Conservation (phyloP, 176 grass and related monocot species). For the Zoysia pacifica region DNA sequence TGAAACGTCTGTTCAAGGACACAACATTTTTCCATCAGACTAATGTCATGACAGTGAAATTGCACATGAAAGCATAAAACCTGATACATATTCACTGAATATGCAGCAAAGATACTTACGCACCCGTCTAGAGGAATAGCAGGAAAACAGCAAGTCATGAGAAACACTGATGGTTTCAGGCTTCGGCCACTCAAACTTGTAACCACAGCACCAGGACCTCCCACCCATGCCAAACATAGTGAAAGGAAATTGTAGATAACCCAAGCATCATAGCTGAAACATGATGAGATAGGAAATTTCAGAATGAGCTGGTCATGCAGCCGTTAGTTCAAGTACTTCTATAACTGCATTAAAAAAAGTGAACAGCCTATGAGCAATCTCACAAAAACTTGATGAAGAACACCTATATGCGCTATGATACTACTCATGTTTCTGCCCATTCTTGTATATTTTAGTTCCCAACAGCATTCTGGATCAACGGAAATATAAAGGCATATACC, state of each 20-base stretch:
- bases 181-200: slow-evolving; percentile 76
- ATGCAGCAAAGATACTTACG: slow-evolving; percentile 28
- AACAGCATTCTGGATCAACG: not conserved
- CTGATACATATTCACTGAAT: slow-evolving; percentile 1
- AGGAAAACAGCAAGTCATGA: slow-evolving; percentile 97
- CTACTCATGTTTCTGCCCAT: not conserved
- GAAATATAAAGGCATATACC: slow-evolving; percentile 6
- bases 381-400: slow-evolving; percentile 5
- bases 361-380: not conserved
- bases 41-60: slow-evolving; percentile 7
- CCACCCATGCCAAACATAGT: slow-evolving; percentile 92
- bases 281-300: slow-evolving; percentile 29
- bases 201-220: slow-evolving; percentile 91
- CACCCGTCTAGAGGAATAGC: slow-evolving; percentile 93
- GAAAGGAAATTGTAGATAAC: slow-evolving; percentile 97
- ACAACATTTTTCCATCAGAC: slow-evolving; percentile 18
- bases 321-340: not conserved
- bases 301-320: slow-evolving; percentile 8
- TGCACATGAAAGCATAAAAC: not conserved
- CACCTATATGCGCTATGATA: too few species aligned
- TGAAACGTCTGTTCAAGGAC: slow-evolving; percentile 72
- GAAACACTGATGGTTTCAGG: slow-evolving; percentile 80
- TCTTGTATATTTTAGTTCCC: not conserved
- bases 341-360: slow-evolving; percentile 14
- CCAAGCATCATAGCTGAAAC: slow-evolving; percentile 89